Conservation (phyloP, 441 rosid species). For the Syzygium syzygioides region DNA sequence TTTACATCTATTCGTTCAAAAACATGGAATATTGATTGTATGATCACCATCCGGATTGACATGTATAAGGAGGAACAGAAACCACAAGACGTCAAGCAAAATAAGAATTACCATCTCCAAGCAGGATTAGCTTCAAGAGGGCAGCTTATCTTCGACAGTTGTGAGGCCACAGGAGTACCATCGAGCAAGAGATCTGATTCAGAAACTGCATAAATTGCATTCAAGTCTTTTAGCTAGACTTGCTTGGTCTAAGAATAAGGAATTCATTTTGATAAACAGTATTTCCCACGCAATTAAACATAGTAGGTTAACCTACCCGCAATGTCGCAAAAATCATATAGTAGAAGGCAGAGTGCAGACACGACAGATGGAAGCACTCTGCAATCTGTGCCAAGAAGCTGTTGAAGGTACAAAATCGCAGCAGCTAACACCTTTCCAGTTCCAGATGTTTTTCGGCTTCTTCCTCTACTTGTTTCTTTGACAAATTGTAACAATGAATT, state of each 20-base stretch:
- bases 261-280: neutral
- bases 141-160: conserved; percentile 38
- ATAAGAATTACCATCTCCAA: conserved; percentile 80
- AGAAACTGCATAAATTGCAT: conserved; percentile 9
- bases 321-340: conserved; percentile 22
- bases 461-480: conserved; percentile 22
- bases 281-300: neutral
- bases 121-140: conserved; percentile 67
- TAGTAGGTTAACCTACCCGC: conserved; percentile 29
- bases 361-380: conserved; percentile 51
- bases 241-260: neutral
- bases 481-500: conserved; percentile 34
- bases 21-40: neutral
- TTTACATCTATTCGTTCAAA: neutral
- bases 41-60: neutral
- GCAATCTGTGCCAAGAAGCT: conserved; percentile 39
- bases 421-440: conserved; percentile 41
- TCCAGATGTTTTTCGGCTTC: conserved; percentile 12
- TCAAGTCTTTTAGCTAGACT: neutral
- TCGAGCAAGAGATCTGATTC: conserved; percentile 20
- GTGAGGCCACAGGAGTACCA: conserved; percentile 18
- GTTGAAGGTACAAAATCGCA: conserved; percentile 54
- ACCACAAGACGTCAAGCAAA: neutral
- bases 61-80: neutral
- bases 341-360: conserved; percentile 58